Evolutionary conservation across 495 filamentous ascomycete genomes (phyloP), one percentile per base, ranked within the genome.

Genomic region (Clavariopsis aquatica): DNA sequence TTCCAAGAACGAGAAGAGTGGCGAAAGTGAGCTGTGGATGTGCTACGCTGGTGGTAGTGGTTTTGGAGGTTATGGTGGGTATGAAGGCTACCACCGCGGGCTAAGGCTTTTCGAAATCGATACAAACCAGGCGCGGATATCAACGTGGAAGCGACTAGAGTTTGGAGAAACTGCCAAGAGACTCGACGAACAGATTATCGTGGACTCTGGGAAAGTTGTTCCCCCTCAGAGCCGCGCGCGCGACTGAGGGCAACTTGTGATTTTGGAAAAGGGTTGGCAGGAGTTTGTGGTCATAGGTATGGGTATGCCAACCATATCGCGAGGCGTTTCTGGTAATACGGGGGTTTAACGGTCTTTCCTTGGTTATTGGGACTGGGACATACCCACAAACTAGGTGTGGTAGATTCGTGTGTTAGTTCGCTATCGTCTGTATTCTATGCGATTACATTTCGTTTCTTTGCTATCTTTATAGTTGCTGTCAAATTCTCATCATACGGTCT

Each of bases 51-150:
- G 95, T 47, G 94, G 87, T 17, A 79, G 81, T 34, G 94, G 94
- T 0, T 92, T 97, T 72, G 94, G 95, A 43, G 94, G 94, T 0
- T 98, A 98, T 74, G 95, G 89, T 29, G 92, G 92, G 9, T 97
- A 94, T 63, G 85, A 84, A 26, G 89, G 87, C 12, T 98, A 89
- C 73, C 84, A 91, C 65, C 87, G 94, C 26, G 85, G 91, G 58
- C 83, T 96, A 31, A 82, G 94, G 36, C 81, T 98, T 68, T 98
- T 90, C 70, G 94, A 98, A 65, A 87, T 98, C 49, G 93, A 98
- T 75, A 89, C 91, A 78, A 91, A 93, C 67, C 85, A 89, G 58
- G 92, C 87, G 17, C 82, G 88, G 41, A 91, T 98, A 52, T 85
- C 82, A 51, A 98, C 94, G 2, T 98, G 93, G 81, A 97, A 96